Conservation (phyloP, 208 protist genomes). For the Leishmania tropica region DNA sequence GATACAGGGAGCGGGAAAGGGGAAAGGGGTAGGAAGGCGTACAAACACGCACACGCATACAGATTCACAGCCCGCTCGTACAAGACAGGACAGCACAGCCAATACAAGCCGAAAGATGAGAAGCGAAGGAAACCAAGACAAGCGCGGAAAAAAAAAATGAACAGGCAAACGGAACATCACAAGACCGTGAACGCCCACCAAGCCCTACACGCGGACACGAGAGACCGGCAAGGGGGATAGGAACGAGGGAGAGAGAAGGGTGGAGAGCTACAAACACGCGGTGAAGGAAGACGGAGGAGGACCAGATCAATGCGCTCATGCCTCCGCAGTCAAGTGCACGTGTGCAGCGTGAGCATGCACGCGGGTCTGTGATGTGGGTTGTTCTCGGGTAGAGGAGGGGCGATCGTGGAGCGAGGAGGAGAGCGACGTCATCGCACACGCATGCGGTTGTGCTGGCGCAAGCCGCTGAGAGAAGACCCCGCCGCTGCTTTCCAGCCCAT, state of each 20-base stretch:
- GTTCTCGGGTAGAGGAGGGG: not conserved
- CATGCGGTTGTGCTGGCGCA: not conserved
- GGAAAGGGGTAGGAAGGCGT: not conserved
- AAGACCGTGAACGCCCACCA: not conserved
- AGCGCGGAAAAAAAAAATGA: conserved; percentile 4
- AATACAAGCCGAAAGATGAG: conserved; percentile 14
- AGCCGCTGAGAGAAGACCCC: not conserved
- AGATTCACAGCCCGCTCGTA: not conserved
- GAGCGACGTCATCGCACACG: not conserved
- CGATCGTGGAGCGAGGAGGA: not conserved
- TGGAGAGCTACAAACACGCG: not conserved
- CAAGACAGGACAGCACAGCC: not conserved
- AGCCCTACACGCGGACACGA: not conserved
- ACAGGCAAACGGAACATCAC: conserved; percentile 5
- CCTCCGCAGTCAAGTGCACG: not conserved
- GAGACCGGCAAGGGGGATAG: not conserved
- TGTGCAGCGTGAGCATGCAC: not conserved
- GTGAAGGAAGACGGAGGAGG: not conserved
- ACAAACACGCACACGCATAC: not conserved
- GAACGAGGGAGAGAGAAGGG: not conserved
- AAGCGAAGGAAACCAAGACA: not conserved
- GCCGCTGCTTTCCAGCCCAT: not conserved
- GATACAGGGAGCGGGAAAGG: not conserved
- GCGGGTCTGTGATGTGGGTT: not conserved
- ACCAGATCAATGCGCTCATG: no score